Percentiles rank a stretch among this genome's conserved stretches.
Conservation (phyloP, 1,284 basidiomycete genomes). For the Ceratorhiza oryzae-sativae region DNA sequence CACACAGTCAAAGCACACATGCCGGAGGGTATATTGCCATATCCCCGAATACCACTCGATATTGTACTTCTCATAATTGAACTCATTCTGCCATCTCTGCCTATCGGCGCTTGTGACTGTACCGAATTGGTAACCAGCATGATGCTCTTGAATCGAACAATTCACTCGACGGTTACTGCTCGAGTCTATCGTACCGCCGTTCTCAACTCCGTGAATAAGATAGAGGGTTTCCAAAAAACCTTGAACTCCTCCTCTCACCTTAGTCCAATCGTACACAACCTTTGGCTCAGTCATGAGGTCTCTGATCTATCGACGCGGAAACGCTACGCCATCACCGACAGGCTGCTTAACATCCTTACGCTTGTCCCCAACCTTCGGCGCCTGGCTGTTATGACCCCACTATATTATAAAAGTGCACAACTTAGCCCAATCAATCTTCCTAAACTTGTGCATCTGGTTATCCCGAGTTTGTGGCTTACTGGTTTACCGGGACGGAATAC, state of each 20-base stretch:
- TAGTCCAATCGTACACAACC: conserved; percentile 4
- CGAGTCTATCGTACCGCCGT: background rate
- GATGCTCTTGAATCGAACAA: conserved; percentile 3
- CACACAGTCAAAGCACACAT: background rate
- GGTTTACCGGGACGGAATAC: background rate
- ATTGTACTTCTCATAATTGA: conserved; percentile 6
- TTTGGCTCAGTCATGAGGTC: conserved; percentile 17
- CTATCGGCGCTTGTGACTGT: background rate
- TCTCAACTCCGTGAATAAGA: background rate
- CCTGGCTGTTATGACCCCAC: conserved; percentile 5
- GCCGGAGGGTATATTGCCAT: background rate
- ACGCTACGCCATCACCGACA: conserved; percentile 1
- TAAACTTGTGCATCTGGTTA: background rate
- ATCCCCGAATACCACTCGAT: background rate
- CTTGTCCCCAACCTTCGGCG: conserved; percentile 3
- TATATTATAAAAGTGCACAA: background rate
- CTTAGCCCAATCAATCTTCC: background rate
- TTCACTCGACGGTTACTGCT: conserved; percentile 2
- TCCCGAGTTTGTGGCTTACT: conserved; percentile 21
- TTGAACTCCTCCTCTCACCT: background rate
- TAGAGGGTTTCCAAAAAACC: background rate
- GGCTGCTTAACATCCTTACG: background rate
- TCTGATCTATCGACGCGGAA: background rate
- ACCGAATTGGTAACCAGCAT: background rate
- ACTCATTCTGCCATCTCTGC: background rate